Evolutionary conservation across 228 moss, liverwort and hornwort species (phyloP).

Genomic region (Sphagnum fallax): DNA sequence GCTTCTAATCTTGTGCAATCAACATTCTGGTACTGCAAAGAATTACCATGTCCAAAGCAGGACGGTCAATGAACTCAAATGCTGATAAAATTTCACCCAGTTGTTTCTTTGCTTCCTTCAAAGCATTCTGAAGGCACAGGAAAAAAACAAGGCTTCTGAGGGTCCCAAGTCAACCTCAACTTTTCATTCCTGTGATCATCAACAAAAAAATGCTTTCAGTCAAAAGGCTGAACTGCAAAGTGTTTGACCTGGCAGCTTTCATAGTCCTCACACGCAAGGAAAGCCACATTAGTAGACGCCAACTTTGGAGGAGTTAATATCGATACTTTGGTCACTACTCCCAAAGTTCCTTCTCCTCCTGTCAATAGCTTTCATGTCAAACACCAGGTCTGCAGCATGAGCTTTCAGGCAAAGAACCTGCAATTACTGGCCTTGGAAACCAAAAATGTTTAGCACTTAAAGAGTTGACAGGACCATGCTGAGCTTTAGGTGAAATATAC

Average conservation of each 20-base stretch:
- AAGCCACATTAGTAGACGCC: slow-evolving; percentile 74
- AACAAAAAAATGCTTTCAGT: not conserved
- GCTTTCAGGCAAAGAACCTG: too few species aligned
- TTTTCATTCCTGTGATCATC: not conserved
- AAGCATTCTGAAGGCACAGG: slow-evolving; percentile 38
- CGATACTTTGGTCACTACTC: slow-evolving; percentile 94
- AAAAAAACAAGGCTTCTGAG: slow-evolving; percentile 1
- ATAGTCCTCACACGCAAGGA: slow-evolving; percentile 84
- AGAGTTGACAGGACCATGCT: not conserved
- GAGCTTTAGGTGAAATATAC: too few species aligned
- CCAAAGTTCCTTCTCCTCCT: slow-evolving; percentile 95
- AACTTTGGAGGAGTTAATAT: slow-evolving; percentile 79
- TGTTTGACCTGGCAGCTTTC: slow-evolving; percentile 66
- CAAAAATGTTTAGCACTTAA: not conserved
- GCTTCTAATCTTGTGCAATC: not conserved
- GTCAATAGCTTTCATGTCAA: not conserved
- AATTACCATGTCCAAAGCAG: slow-evolving; percentile 65
- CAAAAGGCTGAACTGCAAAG: not conserved
- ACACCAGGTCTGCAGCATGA: too few species aligned
- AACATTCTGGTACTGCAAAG: not conserved
- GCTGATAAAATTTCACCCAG: slow-evolving; percentile 95
- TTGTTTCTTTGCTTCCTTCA: slow-evolving; percentile 71
- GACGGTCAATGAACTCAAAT: slow-evolving; percentile 86
- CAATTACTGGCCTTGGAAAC: not conserved
- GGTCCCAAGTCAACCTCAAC: not conserved